Percentiles rank a stretch among this genome's conserved stretches.
Evolutionary conservation across 108 stramenopile species (phyloP).

Genomic region (Nitzschia sp.): DNA sequence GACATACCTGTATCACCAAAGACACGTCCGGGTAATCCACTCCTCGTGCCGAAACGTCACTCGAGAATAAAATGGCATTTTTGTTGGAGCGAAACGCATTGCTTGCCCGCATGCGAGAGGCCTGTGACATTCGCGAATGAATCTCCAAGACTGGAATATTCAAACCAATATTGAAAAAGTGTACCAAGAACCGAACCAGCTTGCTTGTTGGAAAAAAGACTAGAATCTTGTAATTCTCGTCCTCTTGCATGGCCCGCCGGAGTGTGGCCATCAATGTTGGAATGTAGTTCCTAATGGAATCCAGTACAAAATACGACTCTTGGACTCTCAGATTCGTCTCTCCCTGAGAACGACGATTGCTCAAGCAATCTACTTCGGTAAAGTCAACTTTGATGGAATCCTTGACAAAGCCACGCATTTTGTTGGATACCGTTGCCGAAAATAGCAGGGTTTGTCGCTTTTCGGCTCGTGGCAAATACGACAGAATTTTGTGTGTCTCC

Average conservation of each 20-base stretch:
- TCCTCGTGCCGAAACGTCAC: slow-evolving; percentile 91
- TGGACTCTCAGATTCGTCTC: slow-evolving; percentile 54
- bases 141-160: slow-evolving; percentile 59
- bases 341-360: neutral
- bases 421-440: slow-evolving; percentile 87
- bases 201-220: slow-evolving; percentile 93
- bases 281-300: slow-evolving; percentile 49
- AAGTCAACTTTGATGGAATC: slow-evolving; percentile 46
- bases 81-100: slow-evolving; percentile 55
- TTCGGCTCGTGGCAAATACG: slow-evolving; percentile 58
- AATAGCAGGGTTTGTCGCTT: slow-evolving; percentile 93
- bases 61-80: slow-evolving; percentile 72
- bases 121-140: slow-evolving; percentile 88
- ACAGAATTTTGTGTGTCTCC: slow-evolving; percentile 80
- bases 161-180: slow-evolving; percentile 67
- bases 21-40: slow-evolving; percentile 72
- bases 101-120: slow-evolving; percentile 68
- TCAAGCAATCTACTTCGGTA: slow-evolving; percentile 66
- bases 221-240: slow-evolving; percentile 70
- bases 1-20: slow-evolving; percentile 80
- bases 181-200: slow-evolving; percentile 73
- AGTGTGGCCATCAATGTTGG: slow-evolving; percentile 33
- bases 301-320: slow-evolving; percentile 52
- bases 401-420: slow-evolving; percentile 59
- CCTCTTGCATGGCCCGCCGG: slow-evolving; percentile 40